Percentiles rank a stretch among this genome's conserved stretches.
Evolutionary conservation across 176 grass and related monocot species (phyloP).

Genomic region (Eremochloa ophiuroides): DNA sequence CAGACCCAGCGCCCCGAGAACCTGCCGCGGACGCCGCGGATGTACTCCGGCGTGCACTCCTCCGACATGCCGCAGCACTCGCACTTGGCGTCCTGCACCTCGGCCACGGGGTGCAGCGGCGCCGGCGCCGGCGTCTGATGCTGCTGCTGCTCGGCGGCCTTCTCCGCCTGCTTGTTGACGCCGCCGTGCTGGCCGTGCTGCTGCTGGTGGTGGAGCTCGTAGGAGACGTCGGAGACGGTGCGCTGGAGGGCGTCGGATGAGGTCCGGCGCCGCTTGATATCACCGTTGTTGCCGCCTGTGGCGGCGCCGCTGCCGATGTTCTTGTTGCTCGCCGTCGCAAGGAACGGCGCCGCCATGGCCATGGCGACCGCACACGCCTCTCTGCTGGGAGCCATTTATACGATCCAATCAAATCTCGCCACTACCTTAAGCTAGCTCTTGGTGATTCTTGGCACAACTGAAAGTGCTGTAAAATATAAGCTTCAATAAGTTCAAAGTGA

Average conservation of each 20-base stretch:
- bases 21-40: constrained; percentile 50
- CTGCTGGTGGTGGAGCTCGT: constrained; percentile 52
- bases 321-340: constrained; percentile 31
- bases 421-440: background rate
- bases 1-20: constrained; percentile 81
- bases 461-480: background rate
- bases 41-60: constrained; percentile 89
- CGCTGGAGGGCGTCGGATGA: constrained; percentile 69
- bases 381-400: constrained; percentile 33
- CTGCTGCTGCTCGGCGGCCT: background rate
- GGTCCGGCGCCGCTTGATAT: constrained; percentile 50
- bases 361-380: constrained; percentile 45
- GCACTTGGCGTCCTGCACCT: constrained; percentile 79
- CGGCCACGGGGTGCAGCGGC: constrained; percentile 26
- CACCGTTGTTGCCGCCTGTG: background rate
- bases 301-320: background rate
- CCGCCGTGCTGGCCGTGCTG: background rate
- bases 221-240: constrained; percentile 78
- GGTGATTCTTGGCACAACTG: background rate
- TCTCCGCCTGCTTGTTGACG: background rate
- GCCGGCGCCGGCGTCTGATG: background rate
- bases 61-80: constrained; percentile 93
- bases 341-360: constrained; percentile 46
- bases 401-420: background rate
- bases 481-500: background rate